These are phyloP conservation scores for Collybiopsis confluens DNA, from an alignment of 768 basidiomycete genomes.

Conservation along the genomic window DNA sequence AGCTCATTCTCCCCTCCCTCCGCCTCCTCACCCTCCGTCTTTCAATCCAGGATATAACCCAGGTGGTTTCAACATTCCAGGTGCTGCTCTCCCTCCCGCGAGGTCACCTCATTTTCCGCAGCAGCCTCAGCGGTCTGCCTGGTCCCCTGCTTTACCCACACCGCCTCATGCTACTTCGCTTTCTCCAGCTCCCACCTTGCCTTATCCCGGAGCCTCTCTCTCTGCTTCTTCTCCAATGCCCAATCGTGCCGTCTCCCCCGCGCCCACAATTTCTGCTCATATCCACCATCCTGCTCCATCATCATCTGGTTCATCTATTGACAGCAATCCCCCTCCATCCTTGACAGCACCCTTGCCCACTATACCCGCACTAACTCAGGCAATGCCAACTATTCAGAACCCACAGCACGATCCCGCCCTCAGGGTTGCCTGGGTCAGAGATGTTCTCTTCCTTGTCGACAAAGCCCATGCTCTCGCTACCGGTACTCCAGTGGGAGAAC, in stretches of 20 bases:
- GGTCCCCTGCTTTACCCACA: neutral
- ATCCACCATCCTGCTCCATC: neutral
- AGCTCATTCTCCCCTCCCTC: neutral
- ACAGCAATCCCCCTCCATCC: constrained; percentile 21
- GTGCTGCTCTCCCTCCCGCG: neutral
- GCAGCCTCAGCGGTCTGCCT: neutral
- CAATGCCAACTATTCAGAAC: constrained; percentile 46
- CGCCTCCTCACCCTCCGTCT: neutral
- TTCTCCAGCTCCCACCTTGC: neutral
- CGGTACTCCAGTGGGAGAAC: constrained; percentile 34
- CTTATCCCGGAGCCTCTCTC: neutral
- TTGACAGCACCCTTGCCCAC: constrained; percentile 69
- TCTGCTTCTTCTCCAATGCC: neutral
- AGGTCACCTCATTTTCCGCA: no score
- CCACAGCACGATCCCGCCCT: constrained; percentile 53
- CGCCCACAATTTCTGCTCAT: neutral
- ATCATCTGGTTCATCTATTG: neutral
- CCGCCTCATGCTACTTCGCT: neutral
- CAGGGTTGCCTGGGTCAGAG: constrained; percentile 75
- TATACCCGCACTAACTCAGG: constrained; percentile 52
- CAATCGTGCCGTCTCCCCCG: neutral
- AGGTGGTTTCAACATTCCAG: neutral
- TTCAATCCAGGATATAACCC: neutral
- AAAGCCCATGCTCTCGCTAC: constrained; percentile 33
- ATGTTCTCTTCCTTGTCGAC: constrained; percentile 79